Percentiles rank a stretch among this genome's conserved stretches.
phyloP scores from a whole-genome alignment of 768 basidiomycete genomes.

The Leucocoprinus birnbaumii region DNA sequence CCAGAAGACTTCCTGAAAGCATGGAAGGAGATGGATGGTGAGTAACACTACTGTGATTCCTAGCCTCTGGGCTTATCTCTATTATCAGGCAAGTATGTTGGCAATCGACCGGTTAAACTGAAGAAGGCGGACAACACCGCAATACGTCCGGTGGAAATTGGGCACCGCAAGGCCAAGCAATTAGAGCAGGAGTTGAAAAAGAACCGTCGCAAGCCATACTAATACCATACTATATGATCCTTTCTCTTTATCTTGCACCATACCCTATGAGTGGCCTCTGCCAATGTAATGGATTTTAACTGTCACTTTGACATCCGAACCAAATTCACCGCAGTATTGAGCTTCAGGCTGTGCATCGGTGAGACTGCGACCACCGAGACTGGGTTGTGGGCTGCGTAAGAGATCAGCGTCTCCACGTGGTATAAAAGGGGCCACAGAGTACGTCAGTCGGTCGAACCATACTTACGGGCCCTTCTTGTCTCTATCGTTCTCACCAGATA shows the following conservation, averaged over 20 bases:
- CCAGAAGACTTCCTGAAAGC: constrained; percentile 98
- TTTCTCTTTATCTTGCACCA: background rate
- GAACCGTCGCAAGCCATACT: constrained; percentile 88
- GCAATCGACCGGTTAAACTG: constrained; percentile 94
- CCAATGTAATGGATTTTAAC: too few species aligned
- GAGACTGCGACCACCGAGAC: background rate
- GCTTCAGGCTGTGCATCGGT: background rate
- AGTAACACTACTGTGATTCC: constrained; percentile 19
- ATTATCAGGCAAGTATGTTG: constrained; percentile 86
- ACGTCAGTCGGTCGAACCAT: constrained; percentile 1
- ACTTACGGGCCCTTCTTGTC: background rate
- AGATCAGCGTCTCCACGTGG: background rate
- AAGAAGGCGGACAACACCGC: constrained; percentile 89
- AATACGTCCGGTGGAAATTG: constrained; percentile 90
- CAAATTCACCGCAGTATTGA: background rate
- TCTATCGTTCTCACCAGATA: constrained; percentile 23
- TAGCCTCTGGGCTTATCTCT: constrained; percentile 4
- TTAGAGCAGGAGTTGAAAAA: constrained; percentile 91
- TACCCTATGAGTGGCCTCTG: too few species aligned
- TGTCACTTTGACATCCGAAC: too few species aligned
- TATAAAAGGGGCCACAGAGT: background rate
- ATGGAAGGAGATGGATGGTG: constrained; percentile 99
- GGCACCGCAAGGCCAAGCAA: constrained; percentile 87
- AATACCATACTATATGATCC: constrained; percentile 12
- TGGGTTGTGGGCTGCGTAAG: too few species aligned